phyloP scores from a whole-genome alignment of 768 basidiomycete species.

The Calocybe gangraenosa region DNA sequence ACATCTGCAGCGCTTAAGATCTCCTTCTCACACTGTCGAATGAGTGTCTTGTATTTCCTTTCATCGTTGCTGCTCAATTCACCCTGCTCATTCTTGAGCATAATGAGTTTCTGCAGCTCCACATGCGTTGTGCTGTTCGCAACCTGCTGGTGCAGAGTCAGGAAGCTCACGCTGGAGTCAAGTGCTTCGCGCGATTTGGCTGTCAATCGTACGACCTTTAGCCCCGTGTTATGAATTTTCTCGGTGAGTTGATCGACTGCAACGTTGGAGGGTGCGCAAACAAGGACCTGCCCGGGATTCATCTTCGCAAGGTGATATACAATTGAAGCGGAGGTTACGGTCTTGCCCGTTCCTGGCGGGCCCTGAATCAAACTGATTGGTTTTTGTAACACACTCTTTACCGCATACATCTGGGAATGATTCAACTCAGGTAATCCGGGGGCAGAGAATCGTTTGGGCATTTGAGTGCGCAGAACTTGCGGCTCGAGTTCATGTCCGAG shows the following conservation, averaged over 20 bases:
- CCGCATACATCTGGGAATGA: conserved; percentile 99
- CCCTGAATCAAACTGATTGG: conserved; percentile 97
- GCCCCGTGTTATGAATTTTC: conserved; percentile 98
- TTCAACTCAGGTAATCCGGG: conserved; percentile 97
- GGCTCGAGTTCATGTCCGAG: conserved; percentile 98
- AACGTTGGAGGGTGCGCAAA: conserved; percentile 98
- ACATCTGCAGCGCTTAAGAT: conserved; percentile 94
- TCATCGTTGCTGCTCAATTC: conserved; percentile 96
- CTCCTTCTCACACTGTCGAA: conserved; percentile 95
- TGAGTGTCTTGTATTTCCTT: conserved; percentile 95
- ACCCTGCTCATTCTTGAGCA: conserved; percentile 96
- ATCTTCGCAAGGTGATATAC: conserved; percentile 99
- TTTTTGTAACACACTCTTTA: conserved; percentile 98
- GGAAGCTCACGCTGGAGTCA: conserved; percentile 90
- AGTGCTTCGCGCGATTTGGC: conserved; percentile 98
- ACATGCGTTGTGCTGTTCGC: conserved; percentile 95
- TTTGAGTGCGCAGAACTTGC: conserved; percentile 83
- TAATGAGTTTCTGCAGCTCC: conserved; percentile 96
- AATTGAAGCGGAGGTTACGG: conserved; percentile 97
- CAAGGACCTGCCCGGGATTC: conserved; percentile 99
- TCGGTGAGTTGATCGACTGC: conserved; percentile 99
- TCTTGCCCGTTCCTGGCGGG: conserved; percentile 98
- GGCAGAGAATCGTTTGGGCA: conserved; percentile 97
- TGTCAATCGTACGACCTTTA: conserved; percentile 96
- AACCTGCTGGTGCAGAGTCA: conserved; percentile 96